Conservation (phyloP, 2,329 filamentous ascomycete species). For the Sporothrix brasiliensis region DNA sequence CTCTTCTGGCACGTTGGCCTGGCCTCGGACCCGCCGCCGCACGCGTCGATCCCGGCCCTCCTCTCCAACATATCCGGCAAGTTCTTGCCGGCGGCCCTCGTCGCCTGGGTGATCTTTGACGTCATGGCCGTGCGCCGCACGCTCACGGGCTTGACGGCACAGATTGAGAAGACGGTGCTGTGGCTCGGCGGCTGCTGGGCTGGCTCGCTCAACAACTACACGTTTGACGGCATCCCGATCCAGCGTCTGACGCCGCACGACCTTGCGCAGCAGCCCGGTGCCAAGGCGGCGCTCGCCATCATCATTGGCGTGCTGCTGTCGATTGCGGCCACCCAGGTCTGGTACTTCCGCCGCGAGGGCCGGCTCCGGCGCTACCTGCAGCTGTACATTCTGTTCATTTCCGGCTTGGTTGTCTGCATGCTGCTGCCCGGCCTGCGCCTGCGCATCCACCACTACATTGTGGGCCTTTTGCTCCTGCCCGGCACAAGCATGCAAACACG, state of each 20-base stretch:
- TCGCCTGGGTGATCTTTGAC: conserved; percentile 83
- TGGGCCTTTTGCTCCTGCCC: conserved; percentile 81
- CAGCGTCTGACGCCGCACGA: conserved; percentile 89
- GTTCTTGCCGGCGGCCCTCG: conserved; percentile 84
- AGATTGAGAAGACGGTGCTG: conserved; percentile 85
- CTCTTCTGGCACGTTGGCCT: conserved; percentile 89
- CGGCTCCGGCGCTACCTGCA: conserved; percentile 76
- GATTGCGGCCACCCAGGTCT: conserved; percentile 76
- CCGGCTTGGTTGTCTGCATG: conserved; percentile 69
- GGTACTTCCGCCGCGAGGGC: conserved; percentile 83
- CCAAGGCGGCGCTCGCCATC: conserved; percentile 76
- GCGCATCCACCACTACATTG: conserved; percentile 92
- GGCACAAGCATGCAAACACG: conserved; percentile 89
- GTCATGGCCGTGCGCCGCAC: conserved; percentile 77
- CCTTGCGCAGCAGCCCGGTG: conserved; percentile 84
- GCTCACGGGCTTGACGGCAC: conserved; percentile 72
- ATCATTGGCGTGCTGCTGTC: conserved; percentile 71
- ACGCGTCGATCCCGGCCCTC: conserved; percentile 67
- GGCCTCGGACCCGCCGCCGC: conserved; percentile 80
- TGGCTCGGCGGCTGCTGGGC: conserved; percentile 93
- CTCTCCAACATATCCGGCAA: conserved; percentile 78
- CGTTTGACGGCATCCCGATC: conserved; percentile 91
- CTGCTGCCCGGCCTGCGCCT: conserved; percentile 75
- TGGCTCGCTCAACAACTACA: conserved; percentile 91
- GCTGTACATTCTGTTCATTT: conserved; percentile 71